Conservation (phyloP, 2,329 filamentous ascomycete species). For the Xylariaceae sp. region DNA sequence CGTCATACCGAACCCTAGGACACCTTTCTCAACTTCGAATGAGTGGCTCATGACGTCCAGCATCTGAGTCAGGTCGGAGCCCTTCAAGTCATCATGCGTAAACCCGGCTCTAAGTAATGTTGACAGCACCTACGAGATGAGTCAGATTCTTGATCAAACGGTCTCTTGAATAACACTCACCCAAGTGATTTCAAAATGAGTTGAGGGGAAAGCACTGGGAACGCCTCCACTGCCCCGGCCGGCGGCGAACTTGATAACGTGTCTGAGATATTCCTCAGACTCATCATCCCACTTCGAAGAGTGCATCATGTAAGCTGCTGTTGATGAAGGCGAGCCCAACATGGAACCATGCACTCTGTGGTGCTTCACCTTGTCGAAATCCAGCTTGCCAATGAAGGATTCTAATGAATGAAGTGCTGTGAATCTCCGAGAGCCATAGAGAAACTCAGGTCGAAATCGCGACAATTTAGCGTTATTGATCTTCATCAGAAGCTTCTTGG, state of each 20-base stretch:
- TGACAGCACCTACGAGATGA: slow-evolving; percentile 12
- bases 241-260: slow-evolving; percentile 18
- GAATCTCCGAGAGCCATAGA: slow-evolving; percentile 29
- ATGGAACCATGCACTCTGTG: slow-evolving; percentile 34
- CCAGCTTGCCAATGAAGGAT: slow-evolving; percentile 35
- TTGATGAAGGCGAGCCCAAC: slow-evolving; percentile 39
- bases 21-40: slow-evolving; percentile 20
- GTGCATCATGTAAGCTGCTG: slow-evolving; percentile 32
- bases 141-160: slow-evolving; percentile 1
- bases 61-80: slow-evolving; percentile 18
- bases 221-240: slow-evolving; percentile 21
- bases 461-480: slow-evolving; percentile 30
- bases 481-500: slow-evolving; percentile 21
- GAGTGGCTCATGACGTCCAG: slow-evolving; percentile 20
- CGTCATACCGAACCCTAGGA: slow-evolving; percentile 24
- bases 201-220: slow-evolving; percentile 24
- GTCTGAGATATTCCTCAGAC: slow-evolving; percentile 21
- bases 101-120: slow-evolving; percentile 19
- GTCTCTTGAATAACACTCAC: slow-evolving; percentile 4
- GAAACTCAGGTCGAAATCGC: slow-evolving; percentile 28
- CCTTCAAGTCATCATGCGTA: slow-evolving; percentile 13
- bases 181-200: slow-evolving; percentile 24
- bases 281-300: slow-evolving; percentile 23
- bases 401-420: slow-evolving; percentile 38
- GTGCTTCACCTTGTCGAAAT: slow-evolving; percentile 36